Evolutionary conservation across 2,329 filamentous ascomycete species (phyloP).

Genomic region (Parastagonospora avenae): DNA sequence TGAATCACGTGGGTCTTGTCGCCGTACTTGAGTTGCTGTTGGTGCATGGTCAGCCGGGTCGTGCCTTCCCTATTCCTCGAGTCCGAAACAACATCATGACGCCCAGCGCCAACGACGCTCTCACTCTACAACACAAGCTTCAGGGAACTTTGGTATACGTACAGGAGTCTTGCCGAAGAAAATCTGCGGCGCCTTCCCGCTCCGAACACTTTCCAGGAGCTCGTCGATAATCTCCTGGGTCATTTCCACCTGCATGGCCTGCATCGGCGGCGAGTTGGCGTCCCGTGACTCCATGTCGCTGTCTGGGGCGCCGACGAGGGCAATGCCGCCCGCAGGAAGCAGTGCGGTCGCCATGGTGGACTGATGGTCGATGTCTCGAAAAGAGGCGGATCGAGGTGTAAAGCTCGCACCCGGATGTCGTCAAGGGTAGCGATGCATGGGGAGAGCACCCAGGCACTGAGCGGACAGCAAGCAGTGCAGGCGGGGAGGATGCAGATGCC

Average conservation of each 20-base stretch:
- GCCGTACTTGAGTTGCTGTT: constrained; percentile 61
- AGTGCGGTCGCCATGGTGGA: constrained; percentile 37
- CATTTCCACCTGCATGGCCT: constrained; percentile 51
- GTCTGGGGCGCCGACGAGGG: constrained; percentile 48
- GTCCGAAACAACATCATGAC: constrained; percentile 9
- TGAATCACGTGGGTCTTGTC: constrained; percentile 62
- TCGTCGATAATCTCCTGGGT: constrained; percentile 49
- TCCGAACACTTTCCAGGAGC: constrained; percentile 45
- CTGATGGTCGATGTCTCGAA: constrained; percentile 12
- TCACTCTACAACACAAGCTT: constrained; percentile 4
- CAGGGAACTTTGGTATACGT: constrained; percentile 27
- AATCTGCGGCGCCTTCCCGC: constrained; percentile 45
- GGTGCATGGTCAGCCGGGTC: constrained; percentile 36
- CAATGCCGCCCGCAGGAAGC: constrained; percentile 38
- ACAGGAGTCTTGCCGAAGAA: constrained; percentile 48
- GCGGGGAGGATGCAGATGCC: constrained; percentile 25
- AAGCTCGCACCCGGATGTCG: constrained; percentile 42
- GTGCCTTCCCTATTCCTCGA: constrained; percentile 18
- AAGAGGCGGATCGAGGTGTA: constrained; percentile 34
- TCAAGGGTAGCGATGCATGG: constrained; percentile 47
- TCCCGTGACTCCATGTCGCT: constrained; percentile 40
- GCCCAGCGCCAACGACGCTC: constrained; percentile 9
- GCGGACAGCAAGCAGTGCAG: constrained; percentile 33
- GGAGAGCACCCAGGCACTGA: constrained; percentile 46
- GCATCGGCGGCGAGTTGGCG: constrained; percentile 36